Evolutionary conservation across 2,329 filamentous ascomycete species (phyloP).

Genomic region (Penicillium sp.): DNA sequence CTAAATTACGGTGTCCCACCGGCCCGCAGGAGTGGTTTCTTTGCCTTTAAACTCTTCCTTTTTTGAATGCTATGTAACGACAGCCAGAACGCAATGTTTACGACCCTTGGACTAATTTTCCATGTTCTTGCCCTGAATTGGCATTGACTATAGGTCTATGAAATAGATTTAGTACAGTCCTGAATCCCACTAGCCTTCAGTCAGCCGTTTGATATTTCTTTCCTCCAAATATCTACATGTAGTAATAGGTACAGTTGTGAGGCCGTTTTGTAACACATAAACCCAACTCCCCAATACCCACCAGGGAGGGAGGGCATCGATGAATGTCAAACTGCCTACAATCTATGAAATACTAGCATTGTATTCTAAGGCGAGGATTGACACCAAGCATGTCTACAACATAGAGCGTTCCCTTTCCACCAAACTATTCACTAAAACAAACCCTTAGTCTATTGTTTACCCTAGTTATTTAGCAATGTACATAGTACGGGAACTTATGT

Average conservation of each 20-base stretch:
- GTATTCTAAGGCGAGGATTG: background rate
- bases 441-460: background rate
- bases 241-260: background rate
- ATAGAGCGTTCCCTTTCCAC: background rate
- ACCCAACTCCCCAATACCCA: background rate
- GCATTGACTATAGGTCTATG: conserved; percentile 24
- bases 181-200: background rate
- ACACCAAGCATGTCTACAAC: background rate
- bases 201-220: background rate
- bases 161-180: conserved; percentile 28
- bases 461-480: background rate
- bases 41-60: conserved; percentile 11
- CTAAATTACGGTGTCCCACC: conserved; percentile 23
- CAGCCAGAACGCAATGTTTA: conserved; percentile 33
- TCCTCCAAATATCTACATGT: background rate
- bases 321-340: background rate
- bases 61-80: conserved; percentile 29
- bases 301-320: background rate
- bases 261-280: background rate
- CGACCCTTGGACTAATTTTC: conserved; percentile 22
- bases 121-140: conserved; percentile 15
- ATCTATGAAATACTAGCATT: background rate
- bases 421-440: background rate
- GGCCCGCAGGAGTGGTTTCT: conserved; percentile 2
- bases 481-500: too few species aligned